A percentile compares a stretch with the other conserved stretches of the same genome.
Evolutionary conservation across 176 grass and related monocot species (phyloP).

Genomic region (Microstegium vimineum): DNA sequence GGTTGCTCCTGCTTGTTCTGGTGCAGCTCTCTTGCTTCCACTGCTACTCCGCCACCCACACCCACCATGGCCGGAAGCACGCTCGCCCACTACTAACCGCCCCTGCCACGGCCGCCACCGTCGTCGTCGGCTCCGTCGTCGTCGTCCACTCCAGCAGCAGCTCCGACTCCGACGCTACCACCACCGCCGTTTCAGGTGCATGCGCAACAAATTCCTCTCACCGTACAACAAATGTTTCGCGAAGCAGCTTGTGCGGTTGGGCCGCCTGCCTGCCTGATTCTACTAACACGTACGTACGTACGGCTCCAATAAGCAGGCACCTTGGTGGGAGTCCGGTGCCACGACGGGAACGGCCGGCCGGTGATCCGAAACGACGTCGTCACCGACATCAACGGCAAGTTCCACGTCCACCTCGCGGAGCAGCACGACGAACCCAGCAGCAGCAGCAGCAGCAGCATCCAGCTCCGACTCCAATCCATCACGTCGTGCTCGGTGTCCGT

Average conservation of each 20-base stretch:
- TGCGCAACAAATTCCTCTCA: not conserved
- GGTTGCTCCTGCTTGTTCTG: not conserved
- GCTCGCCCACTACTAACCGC: not conserved
- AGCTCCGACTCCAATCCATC: not conserved
- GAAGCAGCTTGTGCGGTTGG: too few relatives aligned
- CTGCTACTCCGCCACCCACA: not conserved
- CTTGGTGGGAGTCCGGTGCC: not conserved
- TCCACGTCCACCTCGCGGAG: constrained; percentile 1
- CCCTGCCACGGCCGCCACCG: not conserved
- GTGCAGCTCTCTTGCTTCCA: constrained; percentile 13
- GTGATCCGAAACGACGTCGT: not conserved
- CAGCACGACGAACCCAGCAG: not conserved
- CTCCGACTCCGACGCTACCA: not conserved
- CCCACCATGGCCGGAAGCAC: not conserved
- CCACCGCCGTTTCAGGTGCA: constrained; percentile 13
- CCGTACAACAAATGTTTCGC: not conserved
- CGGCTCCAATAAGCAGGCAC: not conserved
- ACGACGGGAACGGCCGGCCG: constrained; percentile 7
- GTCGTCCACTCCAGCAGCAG: not conserved
- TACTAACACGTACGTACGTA: not conserved
- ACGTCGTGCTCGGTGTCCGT: constrained; percentile 24
- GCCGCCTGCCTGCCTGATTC: not conserved
- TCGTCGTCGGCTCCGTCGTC: not conserved
- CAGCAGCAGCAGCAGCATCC: not conserved
- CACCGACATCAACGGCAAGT: constrained; percentile 5